phyloP scores from a whole-genome alignment of 2,329 filamentous ascomycete species.

The Paecilomyces sp. region DNA sequence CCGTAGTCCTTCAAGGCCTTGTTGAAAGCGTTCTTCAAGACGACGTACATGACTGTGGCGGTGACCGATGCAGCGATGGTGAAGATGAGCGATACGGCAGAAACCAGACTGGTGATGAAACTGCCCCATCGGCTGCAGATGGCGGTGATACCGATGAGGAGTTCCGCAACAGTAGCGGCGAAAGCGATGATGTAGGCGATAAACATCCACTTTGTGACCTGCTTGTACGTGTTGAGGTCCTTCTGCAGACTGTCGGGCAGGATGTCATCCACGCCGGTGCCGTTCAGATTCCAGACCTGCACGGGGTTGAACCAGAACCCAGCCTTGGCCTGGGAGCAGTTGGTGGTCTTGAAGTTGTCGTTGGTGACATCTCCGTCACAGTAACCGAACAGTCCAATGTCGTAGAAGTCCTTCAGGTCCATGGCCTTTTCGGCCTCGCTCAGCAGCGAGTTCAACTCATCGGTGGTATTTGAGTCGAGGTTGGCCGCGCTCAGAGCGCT shows the following conservation, averaged over 20 bases:
- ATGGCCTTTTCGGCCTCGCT: slow-evolving; percentile 37
- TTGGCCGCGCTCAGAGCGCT: slow-evolving; percentile 26
- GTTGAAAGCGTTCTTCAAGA: slow-evolving; percentile 64
- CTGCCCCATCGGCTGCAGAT: slow-evolving; percentile 77
- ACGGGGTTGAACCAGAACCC: slow-evolving; percentile 72
- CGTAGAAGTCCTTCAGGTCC: slow-evolving; percentile 67
- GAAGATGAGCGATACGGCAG: slow-evolving; percentile 54
- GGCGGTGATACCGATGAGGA: slow-evolving; percentile 73
- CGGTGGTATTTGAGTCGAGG: slow-evolving; percentile 43
- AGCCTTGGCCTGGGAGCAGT: slow-evolving; percentile 65
- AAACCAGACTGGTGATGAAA: slow-evolving; percentile 72
- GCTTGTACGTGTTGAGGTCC: slow-evolving; percentile 65
- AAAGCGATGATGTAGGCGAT: slow-evolving; percentile 71
- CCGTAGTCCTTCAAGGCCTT: slow-evolving; percentile 63
- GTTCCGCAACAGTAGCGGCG: slow-evolving; percentile 60
- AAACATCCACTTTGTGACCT: slow-evolving; percentile 74
- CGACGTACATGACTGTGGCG: slow-evolving; percentile 64
- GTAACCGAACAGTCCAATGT: slow-evolving; percentile 80
- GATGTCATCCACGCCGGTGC: slow-evolving; percentile 49
- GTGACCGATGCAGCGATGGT: slow-evolving; percentile 61
- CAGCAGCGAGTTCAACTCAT: slow-evolving; percentile 31
- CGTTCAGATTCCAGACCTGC: slow-evolving; percentile 57
- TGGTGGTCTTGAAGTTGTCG: slow-evolving; percentile 42
- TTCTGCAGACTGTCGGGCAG: slow-evolving; percentile 61
- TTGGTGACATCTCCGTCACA: slow-evolving; percentile 58